Evolutionary conservation across 352 stramenopile genomes (phyloP).

Genomic region (Phytophthora melonis): DNA sequence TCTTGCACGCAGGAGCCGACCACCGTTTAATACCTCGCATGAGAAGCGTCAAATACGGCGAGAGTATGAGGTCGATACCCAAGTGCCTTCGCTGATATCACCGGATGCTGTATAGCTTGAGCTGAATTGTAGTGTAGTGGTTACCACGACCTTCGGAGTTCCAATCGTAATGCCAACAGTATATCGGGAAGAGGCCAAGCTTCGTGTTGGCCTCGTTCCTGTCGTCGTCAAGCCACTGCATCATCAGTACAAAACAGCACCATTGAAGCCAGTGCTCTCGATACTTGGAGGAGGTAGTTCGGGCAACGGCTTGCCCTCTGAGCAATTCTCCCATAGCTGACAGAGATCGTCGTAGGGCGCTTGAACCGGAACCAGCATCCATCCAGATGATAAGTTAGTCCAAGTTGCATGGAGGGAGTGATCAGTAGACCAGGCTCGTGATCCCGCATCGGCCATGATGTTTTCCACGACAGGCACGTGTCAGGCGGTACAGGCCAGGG

Average conservation of each 20-base stretch:
- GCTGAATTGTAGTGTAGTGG: slow-evolving; percentile 9
- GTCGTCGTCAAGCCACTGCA: background rate
- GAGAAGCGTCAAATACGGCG: no score
- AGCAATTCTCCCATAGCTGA: slow-evolving; percentile 14
- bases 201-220: background rate
- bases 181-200: slow-evolving; percentile 4
- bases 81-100: slow-evolving; percentile 1
- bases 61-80: no score
- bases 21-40: no score
- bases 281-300: slow-evolving; percentile 19
- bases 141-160: background rate
- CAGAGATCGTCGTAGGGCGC: slow-evolving; percentile 25
- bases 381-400: slow-evolving; percentile 19
- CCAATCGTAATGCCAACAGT: slow-evolving; percentile 1
- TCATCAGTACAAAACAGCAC: background rate
- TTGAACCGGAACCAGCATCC: slow-evolving; percentile 5
- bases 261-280: slow-evolving; percentile 14
- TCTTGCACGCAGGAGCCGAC: no score
- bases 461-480: slow-evolving; percentile 23
- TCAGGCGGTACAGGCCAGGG: slow-evolving; percentile 5
- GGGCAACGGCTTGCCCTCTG: background rate
- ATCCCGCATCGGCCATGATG: slow-evolving; percentile 14
- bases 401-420: slow-evolving; percentile 9
- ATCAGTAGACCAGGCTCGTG: slow-evolving; percentile 15
- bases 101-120: background rate